Evolutionary conservation across 2,329 filamentous ascomycete genomes (phyloP), one percentile per base, ranked within the genome.

Genomic region (Aspergillus thermomutatus): DNA sequence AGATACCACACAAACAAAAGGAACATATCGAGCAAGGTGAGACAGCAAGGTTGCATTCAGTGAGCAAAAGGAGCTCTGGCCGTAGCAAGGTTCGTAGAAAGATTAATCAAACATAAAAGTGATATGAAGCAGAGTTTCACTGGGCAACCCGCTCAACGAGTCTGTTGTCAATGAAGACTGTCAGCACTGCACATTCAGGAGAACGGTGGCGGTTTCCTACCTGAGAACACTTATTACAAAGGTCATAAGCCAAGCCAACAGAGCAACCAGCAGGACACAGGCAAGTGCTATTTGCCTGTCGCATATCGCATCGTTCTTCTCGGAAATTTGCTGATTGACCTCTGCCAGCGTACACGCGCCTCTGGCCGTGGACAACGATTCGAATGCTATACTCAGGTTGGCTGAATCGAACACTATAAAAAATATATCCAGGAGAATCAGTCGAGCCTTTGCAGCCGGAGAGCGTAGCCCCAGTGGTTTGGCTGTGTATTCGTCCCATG

Each of bases 361-460:
- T 43, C 80, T 79, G 28, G 81, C 77, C 64, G 88, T 83, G 5
- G 81, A 87, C 53, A 97, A 79, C 8, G 91, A 89, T 70, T 91
- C 89, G 71, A 97, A 96, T 1, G 93, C 92, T 61, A 99, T 79
- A 43, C 91, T 90, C 26, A 96, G 83, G 75, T 96, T 97, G 52
- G 92, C 92, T 3, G 92, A 92, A 73, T 96, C 93, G 78, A 99
- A 96, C 45, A 97, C 92, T 68, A 99, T 96, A 72, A 99, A 99
- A 68, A 97, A 87, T 3, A 99, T 82, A 75, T 99, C 94, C 56
- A 96, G 83, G 54, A 99, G 85, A 58, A 97, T 90, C 50, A 99
- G 84, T 14, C 90, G 86, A 62, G 96, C 89, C 73, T 99, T 99
- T 50, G 91, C 88, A 55, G 87, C 87, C 9, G 91, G 87, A 6